Base-by-base conservation (phyloP, 768 basidiomycete genomes). In the Auricularia cornea region DNA sequence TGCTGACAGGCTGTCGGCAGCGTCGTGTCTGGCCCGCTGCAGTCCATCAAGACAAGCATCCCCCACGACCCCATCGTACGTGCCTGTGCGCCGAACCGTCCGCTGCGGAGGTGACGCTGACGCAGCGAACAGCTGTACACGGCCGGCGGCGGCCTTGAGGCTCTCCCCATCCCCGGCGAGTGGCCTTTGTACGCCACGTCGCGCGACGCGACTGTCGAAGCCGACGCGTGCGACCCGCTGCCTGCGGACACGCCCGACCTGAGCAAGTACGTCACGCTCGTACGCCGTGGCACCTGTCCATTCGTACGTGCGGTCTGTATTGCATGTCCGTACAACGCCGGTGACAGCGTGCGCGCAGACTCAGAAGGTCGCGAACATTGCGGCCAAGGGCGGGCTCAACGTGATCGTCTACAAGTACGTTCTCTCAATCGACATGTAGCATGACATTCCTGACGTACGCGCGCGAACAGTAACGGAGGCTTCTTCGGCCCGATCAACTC, bases 211-310 rank as follows among this genome's bases (percentile, higher is more conserved):
- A 65, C 71, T 18, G 66, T 67, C 60, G 40, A 64, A 38, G 61
- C 67, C 57, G 71, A 73, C 56, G 77, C 70, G 1, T 80, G 78
- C 66, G 23, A 23, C 2, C 62, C 70, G 3, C 64, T 73, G 5
- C 70, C 75, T 10, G 70, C 64, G 30, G 64, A 62, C 26, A 67
- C 70, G 2, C 66, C 69, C 14, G 69, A 76, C 65, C 68, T 78
- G 3, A 61, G 62, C 3, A 69, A 66, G 33, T 69, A 73, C 29
- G 67, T 77, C 23, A 65, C 72, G 23, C 61, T 80, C 32, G 68
- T 77, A 44, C 68, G 72, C 32, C 68, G 74, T 30, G 77, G 76
- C 1, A 66, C 60, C 2, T 77, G 76, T 64, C 30, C 71, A 1
- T 69, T 76, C n/a, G 64, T 59, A 63, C 1, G 23, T 35, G 2